Percentiles rank a stretch among this genome's conserved stretches.
These are phyloP conservation scores for Ustulina deusta DNA, from an alignment of 2,329 filamentous ascomycete genomes.

Conservation along the genomic window DNA sequence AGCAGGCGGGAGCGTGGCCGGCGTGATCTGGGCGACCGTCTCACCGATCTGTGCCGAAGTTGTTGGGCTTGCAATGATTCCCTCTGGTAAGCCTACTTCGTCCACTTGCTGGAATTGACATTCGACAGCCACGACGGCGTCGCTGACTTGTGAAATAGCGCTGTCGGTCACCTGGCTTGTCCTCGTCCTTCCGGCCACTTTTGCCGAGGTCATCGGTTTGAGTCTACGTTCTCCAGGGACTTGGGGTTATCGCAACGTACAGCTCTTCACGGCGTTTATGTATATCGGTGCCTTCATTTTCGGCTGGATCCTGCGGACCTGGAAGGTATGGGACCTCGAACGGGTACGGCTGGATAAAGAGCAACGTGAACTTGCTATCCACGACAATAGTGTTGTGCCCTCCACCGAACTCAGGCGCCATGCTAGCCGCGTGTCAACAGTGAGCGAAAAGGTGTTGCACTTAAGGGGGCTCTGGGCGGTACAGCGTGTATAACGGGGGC, in stretches of 20 bases:
- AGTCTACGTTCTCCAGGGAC: conserved; percentile 60
- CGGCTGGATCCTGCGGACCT: conserved; percentile 57
- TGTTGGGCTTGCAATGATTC: conserved; percentile 75
- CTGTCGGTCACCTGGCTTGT: conserved; percentile 79
- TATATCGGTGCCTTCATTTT: conserved; percentile 67
- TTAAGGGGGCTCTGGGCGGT: conserved; percentile 46
- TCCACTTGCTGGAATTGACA: background rate
- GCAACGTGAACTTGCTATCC: conserved; percentile 48
- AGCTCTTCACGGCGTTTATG: conserved; percentile 71
- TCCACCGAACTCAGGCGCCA: conserved; percentile 37
- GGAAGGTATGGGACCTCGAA: conserved; percentile 58
- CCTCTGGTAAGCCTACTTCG: conserved; percentile 62
- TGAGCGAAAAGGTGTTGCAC: conserved; percentile 40
- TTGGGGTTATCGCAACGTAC: conserved; percentile 63
- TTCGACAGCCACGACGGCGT: background rate
- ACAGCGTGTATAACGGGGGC: conserved; percentile 41
- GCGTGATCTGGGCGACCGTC: conserved; percentile 77
- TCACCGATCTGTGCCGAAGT: conserved; percentile 79
- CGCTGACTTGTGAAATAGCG: conserved; percentile 47
- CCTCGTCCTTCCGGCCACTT: conserved; percentile 77
- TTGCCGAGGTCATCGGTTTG: conserved; percentile 73
- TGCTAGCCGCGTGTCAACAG: conserved; percentile 33
- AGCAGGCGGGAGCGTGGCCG: conserved; percentile 75
- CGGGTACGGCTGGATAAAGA: conserved; percentile 47
- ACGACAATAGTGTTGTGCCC: conserved; percentile 44